phyloP scores from a whole-genome alignment of 2,329 filamentous ascomycete genomes.

The Penicillium thymicola region DNA sequence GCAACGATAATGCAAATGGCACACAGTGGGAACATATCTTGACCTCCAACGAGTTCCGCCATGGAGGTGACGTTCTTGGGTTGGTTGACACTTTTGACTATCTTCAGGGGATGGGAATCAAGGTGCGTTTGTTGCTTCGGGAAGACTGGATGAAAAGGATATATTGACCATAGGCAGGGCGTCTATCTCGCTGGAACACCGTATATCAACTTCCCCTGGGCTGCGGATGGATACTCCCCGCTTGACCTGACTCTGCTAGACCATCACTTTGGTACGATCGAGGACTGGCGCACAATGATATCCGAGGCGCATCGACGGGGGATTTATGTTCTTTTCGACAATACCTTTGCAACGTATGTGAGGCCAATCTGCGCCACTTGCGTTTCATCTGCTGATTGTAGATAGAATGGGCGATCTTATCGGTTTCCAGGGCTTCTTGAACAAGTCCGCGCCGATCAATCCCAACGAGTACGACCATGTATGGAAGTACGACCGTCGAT shows the following conservation, averaged over 20 bases:
- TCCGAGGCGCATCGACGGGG: constrained; percentile 58
- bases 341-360: constrained; percentile 60
- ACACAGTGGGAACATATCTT: constrained; percentile 33
- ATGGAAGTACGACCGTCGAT: constrained; percentile 55
- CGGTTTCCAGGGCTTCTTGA: constrained; percentile 60
- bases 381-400: neutral
- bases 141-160: constrained; percentile 23
- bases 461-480: constrained; percentile 52
- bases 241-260: constrained; percentile 63
- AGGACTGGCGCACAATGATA: constrained; percentile 59
- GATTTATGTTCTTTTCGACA: constrained; percentile 66
- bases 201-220: constrained; percentile 64
- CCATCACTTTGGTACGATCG: constrained; percentile 59
- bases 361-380: neutral
- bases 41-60: constrained; percentile 56
- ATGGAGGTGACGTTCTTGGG: constrained; percentile 61
- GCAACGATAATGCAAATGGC: constrained; percentile 60
- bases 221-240: constrained; percentile 57
- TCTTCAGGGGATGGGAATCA: constrained; percentile 63
- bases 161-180: constrained; percentile 37
- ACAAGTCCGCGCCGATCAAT: constrained; percentile 54
- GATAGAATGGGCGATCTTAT: constrained; percentile 56
- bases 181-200: constrained; percentile 62
- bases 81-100: constrained; percentile 61
- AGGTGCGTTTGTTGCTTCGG: constrained; percentile 42